These are phyloP conservation scores for Cystobasidium tubakii DNA, from an alignment of 768 basidiomycete species.

Conservation along the genomic window DNA sequence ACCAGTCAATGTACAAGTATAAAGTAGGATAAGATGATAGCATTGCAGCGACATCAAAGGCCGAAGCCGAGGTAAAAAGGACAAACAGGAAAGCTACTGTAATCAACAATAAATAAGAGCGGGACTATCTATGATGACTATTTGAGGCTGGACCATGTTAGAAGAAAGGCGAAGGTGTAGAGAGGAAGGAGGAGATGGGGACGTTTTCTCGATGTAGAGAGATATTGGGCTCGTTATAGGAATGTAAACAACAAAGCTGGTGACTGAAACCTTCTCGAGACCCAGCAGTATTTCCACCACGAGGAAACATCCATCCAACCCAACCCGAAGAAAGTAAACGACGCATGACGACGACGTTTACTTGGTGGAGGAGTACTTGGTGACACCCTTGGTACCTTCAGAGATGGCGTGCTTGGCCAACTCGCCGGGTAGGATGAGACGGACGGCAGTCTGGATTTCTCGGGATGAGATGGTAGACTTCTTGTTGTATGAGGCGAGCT, in stretches of 20 bases:
- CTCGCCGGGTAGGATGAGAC: slow-evolving; percentile 93
- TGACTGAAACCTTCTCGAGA: neutral
- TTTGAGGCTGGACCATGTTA: neutral
- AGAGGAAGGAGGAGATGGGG: neutral
- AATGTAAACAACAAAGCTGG: slow-evolving; percentile 5
- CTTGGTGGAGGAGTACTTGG: slow-evolving; percentile 37
- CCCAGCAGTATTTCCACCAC: neutral
- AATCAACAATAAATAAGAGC: neutral
- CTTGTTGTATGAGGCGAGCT: slow-evolving; percentile 95
- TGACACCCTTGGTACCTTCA: slow-evolving; percentile 69
- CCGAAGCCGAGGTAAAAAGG: neutral
- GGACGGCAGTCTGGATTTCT: slow-evolving; percentile 95
- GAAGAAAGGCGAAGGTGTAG: slow-evolving; percentile 13
- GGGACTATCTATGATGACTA: neutral
- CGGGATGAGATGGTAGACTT: slow-evolving; percentile 98
- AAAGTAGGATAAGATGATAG: neutral
- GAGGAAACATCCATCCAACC: neutral
- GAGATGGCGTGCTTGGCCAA: slow-evolving; percentile 83
- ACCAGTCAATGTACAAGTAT: no score
- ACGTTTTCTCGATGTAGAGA: neutral
- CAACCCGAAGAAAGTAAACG: neutral
- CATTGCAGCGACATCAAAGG: neutral
- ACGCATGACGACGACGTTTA: neutral
- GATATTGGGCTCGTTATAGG: neutral
- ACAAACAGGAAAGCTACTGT: slow-evolving; percentile 1